A percentile compares a stretch with the other conserved stretches of the same genome.
Conservation (phyloP, 345 rosid genomes). For the Eucalyptus coolabah region DNA sequence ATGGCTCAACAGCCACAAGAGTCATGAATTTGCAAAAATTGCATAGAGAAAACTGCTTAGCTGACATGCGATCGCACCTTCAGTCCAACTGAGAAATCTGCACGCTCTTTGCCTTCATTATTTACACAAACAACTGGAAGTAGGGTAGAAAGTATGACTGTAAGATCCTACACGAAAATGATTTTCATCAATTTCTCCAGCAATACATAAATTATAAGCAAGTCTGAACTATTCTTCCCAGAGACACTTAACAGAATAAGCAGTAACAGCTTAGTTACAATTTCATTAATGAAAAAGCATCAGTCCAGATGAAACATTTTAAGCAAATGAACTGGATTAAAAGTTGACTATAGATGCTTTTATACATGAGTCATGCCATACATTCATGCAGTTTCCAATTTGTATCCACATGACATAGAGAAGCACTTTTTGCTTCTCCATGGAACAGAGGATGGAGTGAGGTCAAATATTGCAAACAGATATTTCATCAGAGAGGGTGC, state of each 20-base stretch:
- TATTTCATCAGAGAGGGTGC: background rate
- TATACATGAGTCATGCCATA: background rate
- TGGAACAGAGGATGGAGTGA: background rate
- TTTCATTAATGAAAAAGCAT: background rate
- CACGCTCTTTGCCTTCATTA: conserved; percentile 48
- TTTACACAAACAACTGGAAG: conserved; percentile 65
- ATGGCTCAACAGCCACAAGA: background rate
- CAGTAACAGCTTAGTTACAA: background rate
- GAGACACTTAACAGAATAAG: background rate
- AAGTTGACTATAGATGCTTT: background rate
- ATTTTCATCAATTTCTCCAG: background rate
- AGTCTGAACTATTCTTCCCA: background rate
- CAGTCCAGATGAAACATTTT: background rate
- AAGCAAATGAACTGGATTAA: background rate
- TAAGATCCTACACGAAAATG: conserved; percentile 51
- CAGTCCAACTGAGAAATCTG: conserved; percentile 63
- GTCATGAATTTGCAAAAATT: background rate
- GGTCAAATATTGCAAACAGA: background rate
- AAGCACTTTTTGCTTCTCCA: background rate
- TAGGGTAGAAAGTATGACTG: conserved; percentile 76
- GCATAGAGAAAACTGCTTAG: background rate
- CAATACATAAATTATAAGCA: background rate
- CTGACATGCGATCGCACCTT: conserved; percentile 31
- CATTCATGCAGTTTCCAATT: background rate
- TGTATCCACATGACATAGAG: background rate